Conservation (phyloP, 805 yeast genomes). For the Metschnikowia henanensis region DNA sequence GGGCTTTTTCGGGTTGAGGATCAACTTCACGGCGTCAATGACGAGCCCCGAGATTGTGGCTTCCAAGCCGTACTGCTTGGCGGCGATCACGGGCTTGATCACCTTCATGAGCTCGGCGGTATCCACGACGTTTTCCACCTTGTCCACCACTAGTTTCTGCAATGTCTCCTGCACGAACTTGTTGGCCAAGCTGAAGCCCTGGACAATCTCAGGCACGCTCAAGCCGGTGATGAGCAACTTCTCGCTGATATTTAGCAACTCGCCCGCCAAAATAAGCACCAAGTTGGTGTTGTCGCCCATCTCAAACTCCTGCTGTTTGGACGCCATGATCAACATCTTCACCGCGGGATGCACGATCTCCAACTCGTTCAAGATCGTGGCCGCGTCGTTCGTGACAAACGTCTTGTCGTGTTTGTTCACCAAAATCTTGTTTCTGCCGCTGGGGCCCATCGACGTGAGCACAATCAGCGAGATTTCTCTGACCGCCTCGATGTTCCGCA, state of each 20-base stretch:
- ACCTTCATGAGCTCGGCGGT: slow-evolving; percentile 64
- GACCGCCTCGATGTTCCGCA: slow-evolving; percentile 90
- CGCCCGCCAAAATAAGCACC: slow-evolving; percentile 92
- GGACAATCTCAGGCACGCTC: slow-evolving; percentile 88
- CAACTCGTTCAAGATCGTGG: slow-evolving; percentile 90
- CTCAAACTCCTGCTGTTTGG: slow-evolving; percentile 95
- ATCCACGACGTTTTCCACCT: slow-evolving; percentile 56
- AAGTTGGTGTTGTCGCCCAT: slow-evolving; percentile 97
- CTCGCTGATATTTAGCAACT: slow-evolving; percentile 82
- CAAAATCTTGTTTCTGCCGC: slow-evolving; percentile 94
- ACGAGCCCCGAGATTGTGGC: slow-evolving; percentile 74
- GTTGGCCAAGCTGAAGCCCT: slow-evolving; percentile 89
- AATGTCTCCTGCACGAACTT: slow-evolving; percentile 68
- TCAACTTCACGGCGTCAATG: slow-evolving; percentile 78
- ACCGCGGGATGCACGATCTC: slow-evolving; percentile 98
- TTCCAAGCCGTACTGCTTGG: slow-evolving; percentile 92
- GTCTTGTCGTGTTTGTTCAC: slow-evolving; percentile 85
- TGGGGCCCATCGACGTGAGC: slow-evolving; percentile 94
- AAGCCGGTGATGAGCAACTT: slow-evolving; percentile 81
- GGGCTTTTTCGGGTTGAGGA: slow-evolving; percentile 66
- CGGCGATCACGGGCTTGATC: slow-evolving; percentile 83
- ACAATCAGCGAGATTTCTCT: slow-evolving; percentile 91
- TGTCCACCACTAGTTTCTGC: slow-evolving; percentile 62
- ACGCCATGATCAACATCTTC: slow-evolving; percentile 91
- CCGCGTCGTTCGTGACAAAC: slow-evolving; percentile 95